Evolutionary conservation across 2,329 filamentous ascomycete genomes (phyloP).

Genomic region (Fusarium sp.): DNA sequence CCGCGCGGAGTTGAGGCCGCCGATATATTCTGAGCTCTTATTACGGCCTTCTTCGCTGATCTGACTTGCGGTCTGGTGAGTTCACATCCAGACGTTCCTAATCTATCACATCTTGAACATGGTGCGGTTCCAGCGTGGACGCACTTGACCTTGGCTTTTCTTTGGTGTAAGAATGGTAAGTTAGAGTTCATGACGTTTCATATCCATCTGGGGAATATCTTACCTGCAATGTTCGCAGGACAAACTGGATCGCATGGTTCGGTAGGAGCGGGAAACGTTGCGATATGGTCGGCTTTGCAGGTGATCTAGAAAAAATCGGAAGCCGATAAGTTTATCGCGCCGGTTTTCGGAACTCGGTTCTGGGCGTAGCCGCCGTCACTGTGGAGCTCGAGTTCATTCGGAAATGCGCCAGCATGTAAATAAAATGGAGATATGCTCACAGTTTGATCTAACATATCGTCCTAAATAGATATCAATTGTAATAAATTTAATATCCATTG

Average conservation of each 20-base stretch:
- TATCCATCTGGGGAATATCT: not conserved
- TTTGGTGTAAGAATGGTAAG: slow-evolving; percentile 6
- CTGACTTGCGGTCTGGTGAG: slow-evolving; percentile 36
- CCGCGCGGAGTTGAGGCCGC: not conserved
- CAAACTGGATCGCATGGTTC: slow-evolving; percentile 51
- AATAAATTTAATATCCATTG: too few species aligned
- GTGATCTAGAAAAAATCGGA: not conserved
- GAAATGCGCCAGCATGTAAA: too few species aligned
- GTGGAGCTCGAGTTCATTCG: too few species aligned
- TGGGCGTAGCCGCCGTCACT: not conserved
- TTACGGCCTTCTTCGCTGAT: slow-evolving; percentile 15
- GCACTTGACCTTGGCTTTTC: slow-evolving; percentile 54
- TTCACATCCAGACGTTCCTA: slow-evolving; percentile 44
- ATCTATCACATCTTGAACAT: slow-evolving; percentile 49
- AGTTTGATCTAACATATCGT: too few species aligned
- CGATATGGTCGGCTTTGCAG: slow-evolving; percentile 30
- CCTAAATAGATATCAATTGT: too few species aligned
- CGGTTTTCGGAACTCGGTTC: slow-evolving; percentile 25
- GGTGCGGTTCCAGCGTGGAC: slow-evolving; percentile 50
- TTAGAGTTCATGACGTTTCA: too few species aligned
- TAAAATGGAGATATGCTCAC: too few species aligned
- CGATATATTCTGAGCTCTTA: not conserved
- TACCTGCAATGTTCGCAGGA: slow-evolving; percentile 53
- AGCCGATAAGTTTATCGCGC: slow-evolving; percentile 6
- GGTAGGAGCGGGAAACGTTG: slow-evolving; percentile 2